Conservation (phyloP, 257 asterid genomes). For the Fraxinus cuspidata region DNA sequence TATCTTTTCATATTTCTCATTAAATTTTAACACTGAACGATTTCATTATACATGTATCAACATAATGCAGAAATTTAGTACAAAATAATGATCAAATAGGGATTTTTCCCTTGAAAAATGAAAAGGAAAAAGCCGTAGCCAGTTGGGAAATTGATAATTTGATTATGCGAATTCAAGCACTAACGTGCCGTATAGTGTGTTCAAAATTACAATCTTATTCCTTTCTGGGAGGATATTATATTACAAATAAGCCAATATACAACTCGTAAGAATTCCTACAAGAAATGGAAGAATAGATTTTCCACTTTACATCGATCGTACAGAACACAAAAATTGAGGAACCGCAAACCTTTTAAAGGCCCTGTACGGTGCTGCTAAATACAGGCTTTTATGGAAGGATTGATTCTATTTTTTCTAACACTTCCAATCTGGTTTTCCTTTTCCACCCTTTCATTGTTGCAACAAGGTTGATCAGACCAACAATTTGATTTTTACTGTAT, state of each 20-base stretch:
- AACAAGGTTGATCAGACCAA: slow-evolving; percentile 84
- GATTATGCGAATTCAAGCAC: background rate
- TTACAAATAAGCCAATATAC: slow-evolving; percentile 31
- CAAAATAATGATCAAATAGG: too few species aligned
- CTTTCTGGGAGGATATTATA: slow-evolving; percentile 12
- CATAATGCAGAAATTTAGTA: too few species aligned
- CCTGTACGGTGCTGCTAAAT: too few species aligned
- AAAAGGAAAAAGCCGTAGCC: background rate
- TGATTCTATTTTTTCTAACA: slow-evolving; percentile 81
- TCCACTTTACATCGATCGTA: slow-evolving; percentile 38
- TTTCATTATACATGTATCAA: too few species aligned
- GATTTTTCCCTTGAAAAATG: background rate
- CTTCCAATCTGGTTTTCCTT: slow-evolving; percentile 86
- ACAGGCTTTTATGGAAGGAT: slow-evolving; percentile 7
- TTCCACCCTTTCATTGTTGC: slow-evolving; percentile 97
- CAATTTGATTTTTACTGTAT: slow-evolving; percentile 76
- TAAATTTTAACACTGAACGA: too few species aligned
- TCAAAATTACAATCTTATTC: slow-evolving; percentile 17
- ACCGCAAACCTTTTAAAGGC: slow-evolving; percentile 11
- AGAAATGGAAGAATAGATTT: slow-evolving; percentile 2
- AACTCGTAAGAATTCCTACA: slow-evolving; percentile 19
- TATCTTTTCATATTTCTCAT: too few species aligned
- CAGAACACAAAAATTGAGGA: slow-evolving; percentile 12
- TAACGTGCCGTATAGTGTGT: background rate
- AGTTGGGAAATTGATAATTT: background rate